Base-by-base conservation (phyloP, 139 green algal species). In the Marvania coccoides region DNA sequence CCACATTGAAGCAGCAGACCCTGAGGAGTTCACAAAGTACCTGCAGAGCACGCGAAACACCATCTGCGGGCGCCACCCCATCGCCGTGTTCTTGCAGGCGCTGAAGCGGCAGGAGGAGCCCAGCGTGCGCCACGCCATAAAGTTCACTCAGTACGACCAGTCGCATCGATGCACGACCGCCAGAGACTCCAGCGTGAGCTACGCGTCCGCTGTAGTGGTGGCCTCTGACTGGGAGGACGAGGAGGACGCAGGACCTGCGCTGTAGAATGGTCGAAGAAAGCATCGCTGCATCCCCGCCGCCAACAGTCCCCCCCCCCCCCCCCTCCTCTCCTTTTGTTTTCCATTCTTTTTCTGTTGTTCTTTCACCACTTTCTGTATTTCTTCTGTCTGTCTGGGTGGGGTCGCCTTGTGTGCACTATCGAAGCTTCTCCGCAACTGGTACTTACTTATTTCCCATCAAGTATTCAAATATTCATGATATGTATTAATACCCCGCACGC, bases 41-140 rank as follows among this genome's bases (percentile, higher is more conserved):
- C 38, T 95, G 8, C 26, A 57, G 24, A 39, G 75, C 30, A 82
- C 67, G 31, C 63, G 77, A 26, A 98, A 98, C 82, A 98, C 93
- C 12, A 97, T 98, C 48, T 98, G 93, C 64, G 93, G 93, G 8
- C 79, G 93, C 3, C 90, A 98, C 65, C 91, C 93, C 36, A 98
- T 97, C 46, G 85, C 78, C 6, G 75, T 98, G 23, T 73, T 97
- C 14, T 72, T 98, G 19, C 78, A 97, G 35, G 83, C 85, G 59
- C 28, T 82, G 57, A 51, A 71, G 33, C 53, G 75, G 53, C 64
- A 47, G 28, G 0, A 5, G 0, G n/a, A n/a, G n/a, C n/a, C n/a
- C n/a, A n/a, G n/a, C n/a, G 24, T 24, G 0, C 56, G 68, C 23
- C 73, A 80, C 47, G 33, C 36, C 1, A 77, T 91, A 13, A 40